Evolutionary conservation across 2,329 filamentous ascomycete species (phyloP).

Genomic region (Fusarium annulatum): DNA sequence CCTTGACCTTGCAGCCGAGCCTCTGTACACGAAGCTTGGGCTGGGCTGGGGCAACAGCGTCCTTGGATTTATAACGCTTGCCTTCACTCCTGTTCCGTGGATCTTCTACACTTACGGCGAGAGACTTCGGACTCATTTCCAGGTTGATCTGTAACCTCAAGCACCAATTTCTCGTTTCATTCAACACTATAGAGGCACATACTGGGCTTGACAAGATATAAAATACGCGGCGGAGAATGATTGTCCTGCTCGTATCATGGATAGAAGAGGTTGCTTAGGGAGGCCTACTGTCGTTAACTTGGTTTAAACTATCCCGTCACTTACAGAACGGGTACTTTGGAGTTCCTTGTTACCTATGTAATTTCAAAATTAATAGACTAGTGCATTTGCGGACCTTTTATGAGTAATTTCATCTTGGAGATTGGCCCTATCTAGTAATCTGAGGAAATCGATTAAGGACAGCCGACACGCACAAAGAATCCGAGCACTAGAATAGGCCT

Average conservation of each 20-base stretch:
- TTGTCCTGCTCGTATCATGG: rapidly evolving
- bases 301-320: rapidly evolving
- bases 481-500: too few species aligned
- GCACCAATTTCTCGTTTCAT: rapidly evolving
- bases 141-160: slow-evolving; percentile 5
- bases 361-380: too few species aligned
- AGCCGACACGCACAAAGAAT: too few species aligned
- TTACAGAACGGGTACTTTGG: not conserved
- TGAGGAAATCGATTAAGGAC: too few species aligned
- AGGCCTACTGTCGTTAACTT: not conserved
- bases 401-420: too few species aligned
- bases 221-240: not conserved
- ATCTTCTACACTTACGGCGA: slow-evolving; percentile 32
- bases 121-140: slow-evolving; percentile 20
- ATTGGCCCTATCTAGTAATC: too few species aligned
- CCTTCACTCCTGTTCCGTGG: slow-evolving; percentile 30
- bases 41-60: slow-evolving; percentile 37
- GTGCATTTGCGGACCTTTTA: too few species aligned
- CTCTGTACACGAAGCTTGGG: slow-evolving; percentile 18
- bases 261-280: not conserved
- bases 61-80: slow-evolving; percentile 24
- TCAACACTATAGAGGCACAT: too few species aligned
- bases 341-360: too few species aligned
- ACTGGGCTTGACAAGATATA: not conserved
- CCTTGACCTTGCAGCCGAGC: slow-evolving; percentile 13